A percentile compares a stretch with the other conserved stretches of the same genome.
These are phyloP conservation scores for Rubus parviflorus DNA, from an alignment of 306 rosid species.

Conservation along the genomic window DNA sequence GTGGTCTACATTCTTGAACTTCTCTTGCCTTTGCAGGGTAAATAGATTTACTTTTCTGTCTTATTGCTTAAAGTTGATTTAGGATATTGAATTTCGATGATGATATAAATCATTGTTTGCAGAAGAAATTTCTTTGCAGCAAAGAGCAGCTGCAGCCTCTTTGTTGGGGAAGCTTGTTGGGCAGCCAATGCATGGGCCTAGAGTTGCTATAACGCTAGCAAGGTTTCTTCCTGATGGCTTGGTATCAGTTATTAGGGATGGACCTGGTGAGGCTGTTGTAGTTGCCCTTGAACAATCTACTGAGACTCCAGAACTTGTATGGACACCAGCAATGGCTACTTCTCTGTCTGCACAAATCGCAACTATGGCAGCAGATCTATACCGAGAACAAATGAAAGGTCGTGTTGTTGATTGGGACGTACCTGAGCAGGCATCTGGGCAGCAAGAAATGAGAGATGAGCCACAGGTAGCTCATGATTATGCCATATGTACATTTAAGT, in stretches of 20 bases:
- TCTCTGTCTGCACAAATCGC: constrained; percentile 93
- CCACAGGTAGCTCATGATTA: constrained; percentile 69
- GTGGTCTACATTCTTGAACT: constrained; percentile 93
- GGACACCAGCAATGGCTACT: constrained; percentile 99
- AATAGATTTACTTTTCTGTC: constrained; percentile 11
- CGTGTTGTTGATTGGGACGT: constrained; percentile 98
- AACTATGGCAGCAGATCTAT: constrained; percentile 86
- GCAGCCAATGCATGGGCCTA: constrained; percentile 99
- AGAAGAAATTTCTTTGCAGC: constrained; percentile 93
- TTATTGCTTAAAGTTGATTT: constrained; percentile 8
- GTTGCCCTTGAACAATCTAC: constrained; percentile 87
- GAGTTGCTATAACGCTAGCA: constrained; percentile 92
- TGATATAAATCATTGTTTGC: constrained; percentile 32
- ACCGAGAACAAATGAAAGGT: constrained; percentile 91
- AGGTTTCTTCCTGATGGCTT: constrained; percentile 98
- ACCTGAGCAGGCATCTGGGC: constrained; percentile 95
- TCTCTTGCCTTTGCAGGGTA: constrained; percentile 95
- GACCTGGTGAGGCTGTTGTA: constrained; percentile 98
- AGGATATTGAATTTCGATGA: constrained; percentile 21
- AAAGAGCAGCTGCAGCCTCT: constrained; percentile 96
- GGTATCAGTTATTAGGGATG: constrained; percentile 93
- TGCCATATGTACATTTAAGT: constrained; percentile 2
- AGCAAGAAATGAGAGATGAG: constrained; percentile 99
- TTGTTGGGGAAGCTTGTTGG: constrained; percentile 95
- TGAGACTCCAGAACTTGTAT: constrained; percentile 98